These are phyloP conservation scores for Ziziphus jujuba DNA, from an alignment of 306 rosid species.

Conservation along the genomic window DNA sequence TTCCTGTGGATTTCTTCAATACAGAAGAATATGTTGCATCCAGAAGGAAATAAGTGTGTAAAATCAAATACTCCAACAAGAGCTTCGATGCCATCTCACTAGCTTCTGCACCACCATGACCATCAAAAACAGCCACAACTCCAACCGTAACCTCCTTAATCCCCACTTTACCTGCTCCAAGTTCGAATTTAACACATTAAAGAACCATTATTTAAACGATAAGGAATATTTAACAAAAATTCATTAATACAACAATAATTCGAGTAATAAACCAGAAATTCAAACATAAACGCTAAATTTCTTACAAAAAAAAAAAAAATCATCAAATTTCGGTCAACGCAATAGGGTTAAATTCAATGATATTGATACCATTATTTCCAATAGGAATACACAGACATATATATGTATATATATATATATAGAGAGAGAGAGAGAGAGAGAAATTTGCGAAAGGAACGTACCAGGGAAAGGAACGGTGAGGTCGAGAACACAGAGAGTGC, in stretches of 20 bases:
- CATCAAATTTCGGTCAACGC: no score
- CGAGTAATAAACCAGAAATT: no score
- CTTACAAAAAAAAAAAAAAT: no score
- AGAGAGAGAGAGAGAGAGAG: constrained; percentile 7
- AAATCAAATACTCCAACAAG: constrained; percentile 79
- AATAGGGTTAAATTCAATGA: no score
- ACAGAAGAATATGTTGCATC: constrained; percentile 72
- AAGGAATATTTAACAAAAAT: not conserved
- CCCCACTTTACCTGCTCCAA: constrained; percentile 59
- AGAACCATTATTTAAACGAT: not conserved
- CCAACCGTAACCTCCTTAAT: constrained; percentile 79
- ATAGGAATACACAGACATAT: not conserved
- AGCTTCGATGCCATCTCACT: constrained; percentile 92
- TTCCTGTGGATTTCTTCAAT: constrained; percentile 43
- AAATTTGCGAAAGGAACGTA: constrained; percentile 6
- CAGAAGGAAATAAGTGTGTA: constrained; percentile 90
- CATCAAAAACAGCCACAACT: constrained; percentile 87
- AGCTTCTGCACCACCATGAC: constrained; percentile 94
- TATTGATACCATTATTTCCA: not conserved
- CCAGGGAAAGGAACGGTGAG: constrained; percentile 79
- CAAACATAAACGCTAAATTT: no score
- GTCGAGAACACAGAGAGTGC: constrained; percentile 80
- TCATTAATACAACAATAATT: not conserved
- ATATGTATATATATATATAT: not conserved
- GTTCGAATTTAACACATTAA: constrained; percentile 13